These are phyloP conservation scores for Peterozyma xylosa DNA, from an alignment of 805 yeast species.

Conservation along the genomic window DNA sequence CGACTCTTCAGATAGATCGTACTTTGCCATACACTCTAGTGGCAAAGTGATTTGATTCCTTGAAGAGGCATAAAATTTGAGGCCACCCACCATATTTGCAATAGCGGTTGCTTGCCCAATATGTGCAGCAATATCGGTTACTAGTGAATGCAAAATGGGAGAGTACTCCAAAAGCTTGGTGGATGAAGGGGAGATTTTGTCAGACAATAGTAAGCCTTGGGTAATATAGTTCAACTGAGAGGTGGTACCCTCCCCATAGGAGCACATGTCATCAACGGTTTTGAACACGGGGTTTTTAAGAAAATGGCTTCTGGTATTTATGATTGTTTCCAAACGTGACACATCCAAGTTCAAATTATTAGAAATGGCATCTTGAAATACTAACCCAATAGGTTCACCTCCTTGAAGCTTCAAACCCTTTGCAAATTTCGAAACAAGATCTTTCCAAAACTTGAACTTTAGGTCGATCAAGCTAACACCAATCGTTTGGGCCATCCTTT, in stretches of 20 bases:
- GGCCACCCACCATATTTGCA: slow-evolving; percentile 54
- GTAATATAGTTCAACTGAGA: slow-evolving; percentile 67
- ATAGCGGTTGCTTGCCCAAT: slow-evolving; percentile 77
- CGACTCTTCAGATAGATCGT: slow-evolving; percentile 56
- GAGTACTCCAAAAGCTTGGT: slow-evolving; percentile 40
- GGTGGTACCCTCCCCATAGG: slow-evolving; percentile 73
- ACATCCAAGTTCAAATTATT: slow-evolving; percentile 44
- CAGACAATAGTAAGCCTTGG: slow-evolving; percentile 53
- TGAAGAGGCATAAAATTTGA: slow-evolving; percentile 45
- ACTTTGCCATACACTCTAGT: slow-evolving; percentile 44
- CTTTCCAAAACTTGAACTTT: slow-evolving; percentile 72
- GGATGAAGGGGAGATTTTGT: slow-evolving; percentile 48
- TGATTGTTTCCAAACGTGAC: slow-evolving; percentile 47
- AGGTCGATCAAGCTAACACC: slow-evolving; percentile 33
- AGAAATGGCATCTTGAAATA: slow-evolving; percentile 45
- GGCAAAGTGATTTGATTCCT: slow-evolving; percentile 56
- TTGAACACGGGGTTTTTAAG: slow-evolving; percentile 38
- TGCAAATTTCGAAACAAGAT: slow-evolving; percentile 42
- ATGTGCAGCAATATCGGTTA: slow-evolving; percentile 66
- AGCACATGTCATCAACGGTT: slow-evolving; percentile 50
- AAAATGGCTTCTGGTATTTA: slow-evolving; percentile 52
- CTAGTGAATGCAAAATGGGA: slow-evolving; percentile 29
- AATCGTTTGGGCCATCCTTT: slow-evolving; percentile 22
- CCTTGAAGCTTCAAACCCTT: slow-evolving; percentile 20
- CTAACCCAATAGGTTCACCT: slow-evolving; percentile 59